Base-by-base conservation (phyloP, 1,284 basidiomycete genomes). In the Apiotrichum gamsii region DNA sequence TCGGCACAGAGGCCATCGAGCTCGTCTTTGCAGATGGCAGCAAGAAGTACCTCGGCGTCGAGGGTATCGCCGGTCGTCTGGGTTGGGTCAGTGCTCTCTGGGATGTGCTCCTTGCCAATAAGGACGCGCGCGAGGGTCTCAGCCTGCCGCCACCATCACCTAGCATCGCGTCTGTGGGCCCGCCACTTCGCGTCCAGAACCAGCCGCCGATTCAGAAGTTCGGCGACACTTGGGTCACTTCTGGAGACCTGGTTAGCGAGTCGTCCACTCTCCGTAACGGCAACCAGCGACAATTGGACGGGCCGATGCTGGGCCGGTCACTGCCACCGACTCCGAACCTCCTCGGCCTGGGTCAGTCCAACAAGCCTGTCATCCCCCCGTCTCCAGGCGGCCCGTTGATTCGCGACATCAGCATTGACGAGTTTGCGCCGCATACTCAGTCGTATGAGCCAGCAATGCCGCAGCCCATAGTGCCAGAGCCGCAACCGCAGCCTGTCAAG, bases 31-130 rank as follows among this genome's bases (percentile, higher is more conserved):
- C 42, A 14, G 62, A 69, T 42, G 64, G 65, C 2, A 52, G 45
- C 16, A 66, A 59, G 52, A 48, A 62, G 23, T 69, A 69, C 53
- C 45, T 69, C 3, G 67, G 62, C 1, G 65, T 71, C 1, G 67
- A 71, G 38, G 66, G 65, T 15, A 59, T 67, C 3, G 59, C 52
- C 3, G 65, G 65, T 3, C 47, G 66, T 15, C 42, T 67, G 9
- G 62, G 61, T 8, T 71, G 69, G 69, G 57, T 67, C 43, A 64
- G 61, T 39, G 62, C 69, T 0, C 64, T 71, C 23, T 67, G 69
- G 68, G 64, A 67, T 34, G 63, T 64, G 11, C 48, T 67, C 1
- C 52, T 63, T 1, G 63, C 60, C 9, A 58, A 57, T 41, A 65
- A 68, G 43, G 45, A 60, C 8, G 43, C 49, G 18, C n/a, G 39